Evolutionary conservation across 1,284 basidiomycete genomes (phyloP).

Genomic region (Ustilago crameri): DNA sequence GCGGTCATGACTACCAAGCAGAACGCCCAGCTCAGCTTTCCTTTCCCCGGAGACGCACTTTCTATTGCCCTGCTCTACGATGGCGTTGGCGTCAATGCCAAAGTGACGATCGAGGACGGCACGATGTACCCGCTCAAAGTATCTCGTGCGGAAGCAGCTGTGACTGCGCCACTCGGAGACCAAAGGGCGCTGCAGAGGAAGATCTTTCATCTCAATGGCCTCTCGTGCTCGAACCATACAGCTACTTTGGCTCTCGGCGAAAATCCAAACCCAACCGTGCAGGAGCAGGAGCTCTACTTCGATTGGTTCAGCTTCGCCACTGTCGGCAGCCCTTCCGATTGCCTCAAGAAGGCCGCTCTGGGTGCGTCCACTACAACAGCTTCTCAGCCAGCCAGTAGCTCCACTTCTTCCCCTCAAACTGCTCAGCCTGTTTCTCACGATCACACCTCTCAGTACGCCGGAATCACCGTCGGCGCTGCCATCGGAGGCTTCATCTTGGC

Average conservation of each 20-base stretch:
- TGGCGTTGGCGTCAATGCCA: conserved; percentile 5
- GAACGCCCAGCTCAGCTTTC: conserved; percentile 11
- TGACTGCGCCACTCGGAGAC: conserved; percentile 7
- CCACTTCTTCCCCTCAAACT: background rate
- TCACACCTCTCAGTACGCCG: conserved; percentile 10
- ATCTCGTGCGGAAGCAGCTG: conserved; percentile 8
- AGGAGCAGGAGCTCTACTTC: conserved; percentile 9
- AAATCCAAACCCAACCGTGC: background rate
- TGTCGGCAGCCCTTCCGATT: conserved; percentile 1
- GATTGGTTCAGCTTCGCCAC: conserved; percentile 26
- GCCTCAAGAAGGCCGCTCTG: background rate
- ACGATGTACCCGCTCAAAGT: conserved; percentile 8
- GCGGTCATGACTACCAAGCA: conserved; percentile 8
- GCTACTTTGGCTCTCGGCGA: conserved; percentile 3
- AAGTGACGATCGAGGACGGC: conserved; percentile 21
- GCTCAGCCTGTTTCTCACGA: background rate
- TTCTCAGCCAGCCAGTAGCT: background rate
- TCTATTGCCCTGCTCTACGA: conserved; percentile 24
- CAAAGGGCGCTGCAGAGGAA: conserved; percentile 24
- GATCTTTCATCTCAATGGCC: conserved; percentile 5
- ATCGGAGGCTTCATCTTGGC: conserved; percentile 12
- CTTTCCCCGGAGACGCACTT: conserved; percentile 25
- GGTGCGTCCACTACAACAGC: background rate
- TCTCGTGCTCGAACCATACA: conserved; percentile 28
- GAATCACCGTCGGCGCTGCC: conserved; percentile 16